Evolutionary conservation across 192 early-diverging fungal species (phyloP).

Genomic region (Mortierella claussenii): DNA sequence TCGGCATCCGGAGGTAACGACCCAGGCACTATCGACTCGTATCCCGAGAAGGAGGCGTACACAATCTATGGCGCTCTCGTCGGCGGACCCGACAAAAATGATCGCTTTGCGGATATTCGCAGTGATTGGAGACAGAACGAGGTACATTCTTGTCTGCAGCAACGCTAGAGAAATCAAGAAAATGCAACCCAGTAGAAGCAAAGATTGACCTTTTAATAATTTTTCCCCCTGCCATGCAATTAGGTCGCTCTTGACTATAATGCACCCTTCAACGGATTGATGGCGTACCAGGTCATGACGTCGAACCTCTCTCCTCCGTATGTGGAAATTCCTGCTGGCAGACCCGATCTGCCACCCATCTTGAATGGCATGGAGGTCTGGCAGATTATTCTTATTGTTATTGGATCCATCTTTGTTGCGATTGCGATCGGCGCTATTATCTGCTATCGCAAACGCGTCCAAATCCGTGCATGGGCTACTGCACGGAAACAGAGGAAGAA

Average conservation of each 20-base stretch:
- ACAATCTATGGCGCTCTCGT: slow-evolving; percentile 67
- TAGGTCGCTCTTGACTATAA: slow-evolving; percentile 67
- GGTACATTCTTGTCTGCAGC: slow-evolving; percentile 25
- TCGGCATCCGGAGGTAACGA: slow-evolving; percentile 62
- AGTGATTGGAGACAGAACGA: slow-evolving; percentile 60
- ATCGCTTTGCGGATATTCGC: slow-evolving; percentile 60
- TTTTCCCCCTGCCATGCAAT: not conserved
- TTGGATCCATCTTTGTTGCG: slow-evolving; percentile 52
- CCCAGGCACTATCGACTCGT: slow-evolving; percentile 48
- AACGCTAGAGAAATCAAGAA: not conserved
- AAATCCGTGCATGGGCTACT: slow-evolving; percentile 46
- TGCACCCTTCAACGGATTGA: slow-evolving; percentile 59
- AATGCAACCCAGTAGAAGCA: no score
- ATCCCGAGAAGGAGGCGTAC: slow-evolving; percentile 45
- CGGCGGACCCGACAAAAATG: slow-evolving; percentile 66
- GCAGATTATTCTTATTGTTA: slow-evolving; percentile 62
- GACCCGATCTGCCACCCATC: slow-evolving; percentile 54
- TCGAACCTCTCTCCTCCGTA: slow-evolving; percentile 56
- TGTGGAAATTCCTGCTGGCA: slow-evolving; percentile 55
- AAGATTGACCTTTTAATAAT: no score
- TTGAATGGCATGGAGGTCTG: slow-evolving; percentile 50
- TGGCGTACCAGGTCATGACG: slow-evolving; percentile 63
- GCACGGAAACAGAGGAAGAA: slow-evolving; percentile 15
- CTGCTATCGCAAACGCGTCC: slow-evolving; percentile 39
- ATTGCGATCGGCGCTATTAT: slow-evolving; percentile 30